Evolutionary conservation across 2,329 filamentous ascomycete genomes (phyloP), one percentile per base, ranked within the genome.

Genomic region (Rhytidhysteron rufulum): DNA sequence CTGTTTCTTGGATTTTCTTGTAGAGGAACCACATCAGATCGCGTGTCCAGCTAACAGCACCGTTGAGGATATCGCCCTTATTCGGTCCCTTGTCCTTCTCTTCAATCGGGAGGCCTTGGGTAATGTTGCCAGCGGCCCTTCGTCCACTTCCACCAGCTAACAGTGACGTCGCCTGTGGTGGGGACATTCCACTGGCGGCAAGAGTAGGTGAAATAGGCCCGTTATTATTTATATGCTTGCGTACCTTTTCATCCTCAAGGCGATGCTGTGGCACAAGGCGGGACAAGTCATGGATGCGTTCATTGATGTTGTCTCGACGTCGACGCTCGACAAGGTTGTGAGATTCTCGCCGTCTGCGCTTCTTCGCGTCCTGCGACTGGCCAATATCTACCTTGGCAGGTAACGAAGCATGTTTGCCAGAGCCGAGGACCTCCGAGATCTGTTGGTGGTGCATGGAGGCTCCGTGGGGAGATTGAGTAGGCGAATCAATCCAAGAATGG

Each of bases 41-140:
- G 48, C 91, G 82, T 45, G 88, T 96, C 93, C 93, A 98, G 68
- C 88, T 89, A 39, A 97, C 93, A 24, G 91, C 87, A 21, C 93
- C 91, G 59, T 97, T 97, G 55, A 98, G 83, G 44, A 98, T 97
- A 56, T 98, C 93, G 35, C 93, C 93, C 71, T 98, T 98, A 74
- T 97, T 97, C 5, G 93, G 93, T 1, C 93, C 93, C 63, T 97
- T 97, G 70, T 98, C 93, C 65, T 97, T 97, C 53, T 97, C 93
- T 56, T 98, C 93, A 25, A 95, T 79, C 0, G 93, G 91, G 21
- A 97, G 77, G 11, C 90, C 89, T 49, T 91, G 91, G 5, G 89
- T 95, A 56, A 96, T 96, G 60, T 86, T 94, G 27, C 83, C 81
- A 22, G 85, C 80, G 21, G 89, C 89, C 47, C 90, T 82, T 49